These are phyloP conservation scores for Boletellus sp. DNA, from an alignment of 1,284 basidiomycete species.

Conservation along the genomic window DNA sequence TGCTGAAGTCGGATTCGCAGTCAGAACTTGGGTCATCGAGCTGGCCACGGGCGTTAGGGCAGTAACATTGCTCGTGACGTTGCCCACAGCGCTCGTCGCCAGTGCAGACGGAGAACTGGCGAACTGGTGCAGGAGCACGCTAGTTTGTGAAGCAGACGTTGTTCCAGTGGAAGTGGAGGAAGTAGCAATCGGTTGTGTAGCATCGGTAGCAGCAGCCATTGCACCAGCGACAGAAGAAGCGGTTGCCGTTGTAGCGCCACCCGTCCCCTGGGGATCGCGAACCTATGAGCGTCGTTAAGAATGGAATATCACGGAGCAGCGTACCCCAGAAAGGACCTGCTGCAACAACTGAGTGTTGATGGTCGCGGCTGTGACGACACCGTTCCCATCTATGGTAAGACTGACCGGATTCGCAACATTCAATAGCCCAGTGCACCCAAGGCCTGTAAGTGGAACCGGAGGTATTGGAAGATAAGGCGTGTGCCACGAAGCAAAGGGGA, in stretches of 20 bases:
- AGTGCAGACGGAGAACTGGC: neutral
- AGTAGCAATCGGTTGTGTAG: neutral
- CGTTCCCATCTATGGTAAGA: slow-evolving; percentile 26
- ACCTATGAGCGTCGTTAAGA: neutral
- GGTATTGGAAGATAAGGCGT: neutral
- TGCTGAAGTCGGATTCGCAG: neutral
- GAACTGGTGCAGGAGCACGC: slow-evolving; percentile 6
- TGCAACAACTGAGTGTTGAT: slow-evolving; percentile 21
- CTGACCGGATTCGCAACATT: slow-evolving; percentile 23
- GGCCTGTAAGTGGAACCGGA: slow-evolving; percentile 11
- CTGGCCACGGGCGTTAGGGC: neutral
- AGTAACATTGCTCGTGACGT: neutral
- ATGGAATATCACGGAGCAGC: neutral
- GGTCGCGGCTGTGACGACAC: slow-evolving; percentile 24
- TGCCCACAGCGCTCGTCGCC: neutral
- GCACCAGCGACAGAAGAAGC: neutral
- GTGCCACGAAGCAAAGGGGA: neutral
- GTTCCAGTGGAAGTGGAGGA: slow-evolving; percentile 1
- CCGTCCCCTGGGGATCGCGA: slow-evolving; percentile 4
- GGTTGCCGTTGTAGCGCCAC: neutral
- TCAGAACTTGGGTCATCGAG: neutral
- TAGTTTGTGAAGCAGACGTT: neutral
- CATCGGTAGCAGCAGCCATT: too few relatives aligned
- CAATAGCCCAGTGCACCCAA: slow-evolving; percentile 18
- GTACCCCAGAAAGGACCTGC: slow-evolving; percentile 18